phyloP scores from a whole-genome alignment of 345 rosid species.

The Melaleuca alternifolia region DNA sequence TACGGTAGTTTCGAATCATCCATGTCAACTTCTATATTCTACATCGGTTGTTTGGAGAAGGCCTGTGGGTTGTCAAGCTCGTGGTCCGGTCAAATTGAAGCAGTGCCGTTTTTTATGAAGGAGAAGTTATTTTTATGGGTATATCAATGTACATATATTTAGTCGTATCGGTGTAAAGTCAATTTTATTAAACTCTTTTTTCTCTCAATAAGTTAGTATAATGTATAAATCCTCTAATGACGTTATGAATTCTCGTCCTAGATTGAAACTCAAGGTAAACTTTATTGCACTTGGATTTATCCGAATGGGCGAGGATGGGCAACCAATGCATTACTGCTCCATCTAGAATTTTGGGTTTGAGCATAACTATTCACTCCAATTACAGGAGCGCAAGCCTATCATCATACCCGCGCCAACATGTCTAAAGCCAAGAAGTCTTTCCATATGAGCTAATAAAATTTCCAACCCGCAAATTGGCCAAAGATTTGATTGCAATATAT shows the following conservation, averaged over 20 bases:
- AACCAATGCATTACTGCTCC: background rate
- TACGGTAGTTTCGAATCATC: background rate
- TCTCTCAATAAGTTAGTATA: background rate
- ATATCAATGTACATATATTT: background rate
- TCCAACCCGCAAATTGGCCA: background rate
- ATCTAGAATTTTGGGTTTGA: background rate
- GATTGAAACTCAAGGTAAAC: fast-evolving
- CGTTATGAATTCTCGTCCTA: fast-evolving
- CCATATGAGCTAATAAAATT: background rate
- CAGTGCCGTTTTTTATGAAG: background rate
- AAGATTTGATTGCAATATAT: background rate
- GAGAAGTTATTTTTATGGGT: background rate
- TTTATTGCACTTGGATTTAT: background rate
- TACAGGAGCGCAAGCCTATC: fast-evolving
- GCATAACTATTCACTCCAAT: background rate
- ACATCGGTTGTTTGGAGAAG: background rate
- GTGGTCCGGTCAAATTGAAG: background rate
- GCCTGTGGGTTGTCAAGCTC: background rate
- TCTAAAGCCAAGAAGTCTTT: background rate
- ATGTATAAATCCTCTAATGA: background rate
- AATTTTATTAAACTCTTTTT: background rate
- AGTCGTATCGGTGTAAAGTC: background rate
- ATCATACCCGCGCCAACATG: background rate
- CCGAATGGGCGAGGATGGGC: background rate
- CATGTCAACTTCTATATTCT: background rate